Evolutionary conservation across 495 filamentous ascomycete genomes (phyloP), one percentile per base, ranked within the genome.

Genomic region (Xylaria flabelliformis): DNA sequence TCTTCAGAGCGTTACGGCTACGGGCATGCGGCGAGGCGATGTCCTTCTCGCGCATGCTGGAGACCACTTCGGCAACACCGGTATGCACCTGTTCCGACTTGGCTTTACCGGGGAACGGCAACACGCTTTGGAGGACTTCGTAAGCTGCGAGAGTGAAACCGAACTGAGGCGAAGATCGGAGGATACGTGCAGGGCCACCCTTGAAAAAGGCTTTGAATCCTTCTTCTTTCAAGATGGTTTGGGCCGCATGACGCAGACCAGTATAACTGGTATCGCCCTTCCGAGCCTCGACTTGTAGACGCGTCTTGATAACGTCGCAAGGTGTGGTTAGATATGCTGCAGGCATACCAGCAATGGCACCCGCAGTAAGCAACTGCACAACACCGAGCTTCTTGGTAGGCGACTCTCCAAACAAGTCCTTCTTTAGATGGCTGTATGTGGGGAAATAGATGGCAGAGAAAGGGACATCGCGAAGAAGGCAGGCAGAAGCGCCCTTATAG

Each of bases 371-470:
- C 67, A 99, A 92, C 82, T 98, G 96, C 29, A 97, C 73, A 63
- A 99, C 88, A 42, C 96, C 95, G 53, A 99, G 92, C 80, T 93
- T 94, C 84, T 97, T 94, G 59, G 89, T 93, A n/a, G 86, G 86
- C 13, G 90, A 89, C 82, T 99, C 96, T 81, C 96, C 96, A 76
- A 98, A 98, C 78, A 92, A 86, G 82, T 97, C 96, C 76, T 89
- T 87, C 86, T 99, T 99, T 65, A 99, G 84, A 80, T 99, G 96
- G 72, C 89, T 91, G 84, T 99, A 99, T 26, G 93, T 93, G 12
- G 97, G 95, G 90, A 99, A 99, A 85, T 99, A 99, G 78, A 99
- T 99, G 71, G 94, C 94, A 56, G 94, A 97, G 86, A 99, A 99
- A 3, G 96, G 96, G 6, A 98, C 93, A 80, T 98, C 96, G 69